These are phyloP conservation scores for Diplodia corticola DNA, from an alignment of 2,329 filamentous ascomycete species.

Conservation along the genomic window DNA sequence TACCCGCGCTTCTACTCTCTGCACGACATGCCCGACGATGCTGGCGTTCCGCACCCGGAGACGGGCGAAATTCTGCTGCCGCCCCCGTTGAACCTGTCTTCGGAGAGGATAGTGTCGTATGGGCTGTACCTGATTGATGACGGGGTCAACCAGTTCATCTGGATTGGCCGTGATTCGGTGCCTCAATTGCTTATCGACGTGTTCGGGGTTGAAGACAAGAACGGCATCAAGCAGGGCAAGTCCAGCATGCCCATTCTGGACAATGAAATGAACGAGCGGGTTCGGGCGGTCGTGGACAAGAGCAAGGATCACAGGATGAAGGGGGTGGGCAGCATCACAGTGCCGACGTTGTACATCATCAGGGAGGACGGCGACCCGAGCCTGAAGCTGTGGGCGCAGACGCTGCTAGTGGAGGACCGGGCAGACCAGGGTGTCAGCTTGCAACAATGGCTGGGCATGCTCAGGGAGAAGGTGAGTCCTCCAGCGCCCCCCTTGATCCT, in stretches of 20 bases:
- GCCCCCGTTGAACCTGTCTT: conserved; percentile 80
- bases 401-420: conserved; percentile 88
- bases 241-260: conserved; percentile 82
- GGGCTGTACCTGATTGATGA: conserved; percentile 96
- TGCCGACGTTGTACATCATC: conserved; percentile 90
- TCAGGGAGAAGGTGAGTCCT: conserved; percentile 85
- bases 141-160: conserved; percentile 95
- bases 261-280: conserved; percentile 93
- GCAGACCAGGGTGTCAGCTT: conserved; percentile 92
- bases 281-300: conserved; percentile 88
- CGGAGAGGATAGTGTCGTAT: conserved; percentile 82
- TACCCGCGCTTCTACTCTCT: conserved; percentile 66
- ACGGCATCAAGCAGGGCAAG: conserved; percentile 88
- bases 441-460: conserved; percentile 85
- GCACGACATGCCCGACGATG: conserved; percentile 95
- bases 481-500: conserved; percentile 22
- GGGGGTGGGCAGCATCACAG: conserved; percentile 88
- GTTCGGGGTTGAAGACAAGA: conserved; percentile 82
- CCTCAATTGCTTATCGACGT: conserved; percentile 86
- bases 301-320: conserved; percentile 82
- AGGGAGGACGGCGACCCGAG: conserved; percentile 95
- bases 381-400: conserved; percentile 95
- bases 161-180: conserved; percentile 91
- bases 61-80: conserved; percentile 90
- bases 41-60: conserved; percentile 78